Evolutionary conservation across 176 grass and related monocot genomes (phyloP).

Genomic region (Zoysia pacifica): DNA sequence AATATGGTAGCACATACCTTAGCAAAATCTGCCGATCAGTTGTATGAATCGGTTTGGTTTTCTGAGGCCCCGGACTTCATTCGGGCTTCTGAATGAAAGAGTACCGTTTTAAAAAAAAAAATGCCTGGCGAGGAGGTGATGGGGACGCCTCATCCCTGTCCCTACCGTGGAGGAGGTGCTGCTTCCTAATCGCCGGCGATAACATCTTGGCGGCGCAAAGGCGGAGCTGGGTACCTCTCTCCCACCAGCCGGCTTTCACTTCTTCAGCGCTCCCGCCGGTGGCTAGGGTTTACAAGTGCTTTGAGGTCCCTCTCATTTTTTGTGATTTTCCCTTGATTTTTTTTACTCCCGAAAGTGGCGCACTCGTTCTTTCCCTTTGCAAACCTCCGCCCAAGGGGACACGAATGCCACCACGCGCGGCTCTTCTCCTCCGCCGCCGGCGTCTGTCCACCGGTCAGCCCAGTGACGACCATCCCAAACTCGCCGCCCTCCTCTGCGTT

Average conservation of each 20-base stretch:
- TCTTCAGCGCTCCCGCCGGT: slow-evolving; percentile 18
- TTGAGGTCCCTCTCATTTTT: slow-evolving; percentile 11
- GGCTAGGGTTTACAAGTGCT: slow-evolving; percentile 50
- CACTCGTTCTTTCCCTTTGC: neutral
- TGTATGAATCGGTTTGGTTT: too few relatives aligned
- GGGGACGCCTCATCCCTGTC: slow-evolving; percentile 41
- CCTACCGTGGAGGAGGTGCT: slow-evolving; percentile 46
- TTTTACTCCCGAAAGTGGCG: too few relatives aligned
- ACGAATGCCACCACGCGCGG: slow-evolving; percentile 17
- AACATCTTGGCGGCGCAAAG: slow-evolving; percentile 64
- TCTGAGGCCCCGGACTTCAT: too few relatives aligned
- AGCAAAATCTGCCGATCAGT: too few relatives aligned
- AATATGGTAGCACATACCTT: too few relatives aligned
- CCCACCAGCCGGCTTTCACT: slow-evolving; percentile 34
- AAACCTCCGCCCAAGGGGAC: neutral
- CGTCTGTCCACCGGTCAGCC: slow-evolving; percentile 34
- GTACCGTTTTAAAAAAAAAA: too few relatives aligned
- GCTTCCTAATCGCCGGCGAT: slow-evolving; percentile 79
- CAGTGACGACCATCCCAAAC: slow-evolving; percentile 11
- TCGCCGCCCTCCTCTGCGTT: slow-evolving; percentile 36
- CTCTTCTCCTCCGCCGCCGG: slow-evolving; percentile 30
- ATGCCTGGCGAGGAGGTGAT: slow-evolving; percentile 29
- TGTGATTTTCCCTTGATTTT: too few relatives aligned
- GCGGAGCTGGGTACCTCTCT: slow-evolving; percentile 17
- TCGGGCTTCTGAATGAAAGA: too few relatives aligned